These are phyloP conservation scores for Plectosphaerella plurivora DNA, from an alignment of 2,329 filamentous ascomycete species.

Conservation along the genomic window DNA sequence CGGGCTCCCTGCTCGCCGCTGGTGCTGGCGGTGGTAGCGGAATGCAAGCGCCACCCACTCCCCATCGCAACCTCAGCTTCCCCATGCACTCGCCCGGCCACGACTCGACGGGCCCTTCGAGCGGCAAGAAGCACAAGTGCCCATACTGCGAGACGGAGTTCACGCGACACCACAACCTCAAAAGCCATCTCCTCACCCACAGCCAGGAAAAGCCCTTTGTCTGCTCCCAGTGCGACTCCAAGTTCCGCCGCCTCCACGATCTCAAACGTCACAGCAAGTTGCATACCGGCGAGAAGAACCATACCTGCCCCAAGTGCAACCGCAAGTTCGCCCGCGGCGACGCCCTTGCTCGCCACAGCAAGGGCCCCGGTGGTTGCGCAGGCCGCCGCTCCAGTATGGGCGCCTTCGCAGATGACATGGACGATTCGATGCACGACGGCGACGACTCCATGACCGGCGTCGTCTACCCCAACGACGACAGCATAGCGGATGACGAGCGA, in stretches of 20 bases:
- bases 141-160: conserved; percentile 96
- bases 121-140: conserved; percentile 87
- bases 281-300: conserved; percentile 92
- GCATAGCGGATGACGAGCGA: conserved; percentile 52
- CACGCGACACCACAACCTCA: conserved; percentile 94
- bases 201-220: conserved; percentile 98
- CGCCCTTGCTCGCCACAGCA: conserved; percentile 89
- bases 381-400: conserved; percentile 83
- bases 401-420: conserved; percentile 70
- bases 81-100: conserved; percentile 44
- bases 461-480: conserved; percentile 45
- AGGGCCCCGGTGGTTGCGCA: conserved; percentile 92
- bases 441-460: conserved; percentile 51
- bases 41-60: conserved; percentile 37
- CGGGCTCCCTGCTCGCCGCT: conserved; percentile 38
- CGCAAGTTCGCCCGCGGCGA: conserved; percentile 93
- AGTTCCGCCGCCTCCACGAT: conserved; percentile 90
- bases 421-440: conserved; percentile 43
- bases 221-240: conserved; percentile 87
- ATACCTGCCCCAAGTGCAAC: conserved; percentile 92
- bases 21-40: conserved; percentile 17
- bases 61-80: conserved; percentile 50
- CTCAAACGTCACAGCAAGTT: conserved; percentile 94
- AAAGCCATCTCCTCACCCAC: conserved; percentile 94
- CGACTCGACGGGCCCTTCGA: conserved; percentile 47